A percentile compares a stretch with the other conserved stretches of the same genome.
Conservation (phyloP, 257 asterid species). For the Marsdenia floribunda region DNA sequence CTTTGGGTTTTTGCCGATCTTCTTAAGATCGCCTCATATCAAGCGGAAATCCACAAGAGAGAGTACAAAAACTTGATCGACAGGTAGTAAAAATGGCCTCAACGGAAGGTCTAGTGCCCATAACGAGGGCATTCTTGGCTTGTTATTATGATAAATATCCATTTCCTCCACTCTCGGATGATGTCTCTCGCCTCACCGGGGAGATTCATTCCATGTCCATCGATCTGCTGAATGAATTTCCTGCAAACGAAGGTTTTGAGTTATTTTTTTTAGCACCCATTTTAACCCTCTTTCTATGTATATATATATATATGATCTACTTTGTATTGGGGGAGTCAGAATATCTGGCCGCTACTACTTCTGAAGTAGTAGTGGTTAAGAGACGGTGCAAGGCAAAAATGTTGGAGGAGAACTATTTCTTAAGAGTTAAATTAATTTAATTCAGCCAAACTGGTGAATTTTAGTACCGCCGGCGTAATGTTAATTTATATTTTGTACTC, state of each 20-base stretch:
- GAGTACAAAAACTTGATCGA: background rate
- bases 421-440: background rate
- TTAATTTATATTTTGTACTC: slow-evolving; percentile 4
- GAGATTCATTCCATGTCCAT: slow-evolving; percentile 54
- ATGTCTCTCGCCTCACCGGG: slow-evolving; percentile 60
- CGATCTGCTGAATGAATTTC: slow-evolving; percentile 49
- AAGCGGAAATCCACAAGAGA: background rate
- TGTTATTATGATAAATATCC: slow-evolving; percentile 81
- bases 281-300: background rate
- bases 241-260: slow-evolving; percentile 60
- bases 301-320: too few species aligned
- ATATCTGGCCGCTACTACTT: background rate
- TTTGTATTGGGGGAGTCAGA: too few species aligned
- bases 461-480: background rate
- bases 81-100: slow-evolving; percentile 43
- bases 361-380: background rate
- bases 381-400: background rate
- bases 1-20: background rate
- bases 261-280: background rate
- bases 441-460: background rate
- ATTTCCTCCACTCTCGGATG: slow-evolving; percentile 56
- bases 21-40: background rate
- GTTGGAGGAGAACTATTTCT: background rate
- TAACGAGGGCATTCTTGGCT: slow-evolving; percentile 77
- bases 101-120: slow-evolving; percentile 91